Evolutionary conservation across 148 eudicot genomes (phyloP), one percentile per base, ranked within the genome.

Genomic region (Pharnaceum exiguum): DNA sequence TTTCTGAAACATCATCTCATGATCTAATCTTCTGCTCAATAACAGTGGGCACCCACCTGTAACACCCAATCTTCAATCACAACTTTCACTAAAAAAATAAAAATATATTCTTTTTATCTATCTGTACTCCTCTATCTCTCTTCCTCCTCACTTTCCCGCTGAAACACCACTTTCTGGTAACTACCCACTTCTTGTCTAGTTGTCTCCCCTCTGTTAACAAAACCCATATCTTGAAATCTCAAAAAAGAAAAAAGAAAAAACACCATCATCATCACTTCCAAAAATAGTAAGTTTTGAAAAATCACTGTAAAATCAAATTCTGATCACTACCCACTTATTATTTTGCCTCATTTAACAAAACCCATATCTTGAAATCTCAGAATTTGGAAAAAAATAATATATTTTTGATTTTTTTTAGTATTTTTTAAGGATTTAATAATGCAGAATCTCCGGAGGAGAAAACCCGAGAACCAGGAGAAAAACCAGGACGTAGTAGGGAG

Each of bases 381-480:
- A n/a, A n/a, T n/a, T n/a, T n/a, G n/a, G n/a, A n/a, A n/a, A n/a
- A n/a, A n/a, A n/a, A n/a, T n/a, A n/a, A n/a, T n/a, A n/a, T n/a
- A n/a, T n/a, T n/a, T n/a, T n/a, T n/a, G n/a, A n/a, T n/a, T n/a
- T n/a, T n/a, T n/a, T n/a, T n/a, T n/a, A n/a, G n/a, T n/a, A n/a
- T n/a, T n/a, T n/a, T n/a, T n/a, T n/a, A 2, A 16, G 2, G 10
- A 8, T 17, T 13, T 4, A 22, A 31, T 31, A 26, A 72, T 72
- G 76, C 76, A 66, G 39, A 66, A n/a, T 24, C 45, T 72, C 33
- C 62, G 76, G 26, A 62, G 76, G 71, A 68, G 60, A 51, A 66
- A 54, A 32, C 59, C 60, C 22, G 21, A 15, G 58, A 47, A 3
- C 13, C 33, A 9, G 52, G 16, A 8, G 10, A 21, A 35, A 25